These are phyloP conservation scores for Candida nanaspora DNA, from an alignment of 805 yeast species.

Conservation along the genomic window DNA sequence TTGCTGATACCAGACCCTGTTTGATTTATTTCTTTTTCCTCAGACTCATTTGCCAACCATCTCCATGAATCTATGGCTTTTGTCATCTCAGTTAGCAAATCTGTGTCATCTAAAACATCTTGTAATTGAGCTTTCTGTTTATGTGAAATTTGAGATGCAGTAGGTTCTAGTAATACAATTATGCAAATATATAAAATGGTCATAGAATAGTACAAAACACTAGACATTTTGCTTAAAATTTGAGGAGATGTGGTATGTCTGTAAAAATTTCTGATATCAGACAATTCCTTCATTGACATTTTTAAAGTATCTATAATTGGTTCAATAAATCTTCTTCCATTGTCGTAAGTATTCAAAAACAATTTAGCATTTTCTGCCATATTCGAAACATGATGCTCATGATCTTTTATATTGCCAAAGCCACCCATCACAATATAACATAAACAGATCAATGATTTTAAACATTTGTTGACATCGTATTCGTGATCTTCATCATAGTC, in stretches of 20 bases:
- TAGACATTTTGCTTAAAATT: constrained; percentile 12
- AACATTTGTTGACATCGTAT: neutral
- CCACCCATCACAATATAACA: constrained; percentile 7
- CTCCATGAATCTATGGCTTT: constrained; percentile 60
- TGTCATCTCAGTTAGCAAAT: constrained; percentile 38
- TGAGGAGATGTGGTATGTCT: neutral
- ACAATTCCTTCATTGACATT: neutral
- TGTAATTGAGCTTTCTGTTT: constrained; percentile 2
- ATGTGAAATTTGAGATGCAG: neutral
- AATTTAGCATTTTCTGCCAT: neutral
- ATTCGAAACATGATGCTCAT: neutral
- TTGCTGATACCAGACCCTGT: neutral
- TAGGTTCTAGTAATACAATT: neutral
- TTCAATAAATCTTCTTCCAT: neutral
- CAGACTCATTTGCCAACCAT: constrained; percentile 32
- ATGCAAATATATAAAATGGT: constrained; percentile 17
- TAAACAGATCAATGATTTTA: neutral
- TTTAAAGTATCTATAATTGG: neutral
- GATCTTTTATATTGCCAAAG: constrained; percentile 2
- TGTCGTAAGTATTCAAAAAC: neutral
- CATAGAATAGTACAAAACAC: constrained; percentile 21
- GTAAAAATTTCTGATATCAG: constrained; percentile 3
- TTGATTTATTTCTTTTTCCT: constrained; percentile 8
- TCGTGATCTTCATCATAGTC: neutral
- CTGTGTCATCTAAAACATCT: constrained; percentile 14